A percentile compares a stretch with the other conserved stretches of the same genome.
phyloP scores from a whole-genome alignment of 805 yeast species.

The Wickerhamiella sorbophila region DNA sequence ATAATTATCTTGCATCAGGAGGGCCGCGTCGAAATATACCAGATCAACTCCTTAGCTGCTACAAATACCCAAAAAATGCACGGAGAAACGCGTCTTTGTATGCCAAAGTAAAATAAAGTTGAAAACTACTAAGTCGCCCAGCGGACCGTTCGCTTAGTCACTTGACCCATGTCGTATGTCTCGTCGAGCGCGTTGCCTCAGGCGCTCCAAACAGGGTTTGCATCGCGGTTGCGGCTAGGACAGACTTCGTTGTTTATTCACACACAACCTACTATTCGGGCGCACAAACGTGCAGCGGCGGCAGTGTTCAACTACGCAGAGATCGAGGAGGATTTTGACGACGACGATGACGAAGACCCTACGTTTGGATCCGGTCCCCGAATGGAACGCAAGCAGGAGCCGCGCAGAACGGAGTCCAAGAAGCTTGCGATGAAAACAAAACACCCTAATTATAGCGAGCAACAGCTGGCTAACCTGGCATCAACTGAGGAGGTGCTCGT shows the following conservation, averaged over 20 bases:
- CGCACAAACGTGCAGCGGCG: slow-evolving; percentile 53
- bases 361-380: slow-evolving; percentile 15
- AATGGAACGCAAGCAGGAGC: slow-evolving; percentile 1
- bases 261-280: slow-evolving; percentile 57
- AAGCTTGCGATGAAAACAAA: slow-evolving; percentile 31
- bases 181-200: slow-evolving; percentile 37
- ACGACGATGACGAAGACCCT: slow-evolving; percentile 28
- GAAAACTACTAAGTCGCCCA: no score
- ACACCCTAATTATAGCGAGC: slow-evolving; percentile 26
- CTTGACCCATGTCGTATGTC: slow-evolving; percentile 8
- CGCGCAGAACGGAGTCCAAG: slow-evolving; percentile 20
- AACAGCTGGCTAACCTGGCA: slow-evolving; percentile 27
- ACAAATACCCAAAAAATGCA: no score
- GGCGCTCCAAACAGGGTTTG: slow-evolving; percentile 63
- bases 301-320: slow-evolving; percentile 66
- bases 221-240: slow-evolving; percentile 56
- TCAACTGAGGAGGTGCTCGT: slow-evolving; percentile 35
- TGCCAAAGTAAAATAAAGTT: no score
- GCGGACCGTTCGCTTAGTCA: neutral
- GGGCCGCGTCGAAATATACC: no score
- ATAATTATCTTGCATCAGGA: no score
- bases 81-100: no score
- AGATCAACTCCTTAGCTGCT: no score
- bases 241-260: slow-evolving; percentile 60
- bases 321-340: slow-evolving; percentile 50